phyloP scores from a whole-genome alignment of 2,329 filamentous ascomycete genomes.

The Fusarium buharicum region DNA sequence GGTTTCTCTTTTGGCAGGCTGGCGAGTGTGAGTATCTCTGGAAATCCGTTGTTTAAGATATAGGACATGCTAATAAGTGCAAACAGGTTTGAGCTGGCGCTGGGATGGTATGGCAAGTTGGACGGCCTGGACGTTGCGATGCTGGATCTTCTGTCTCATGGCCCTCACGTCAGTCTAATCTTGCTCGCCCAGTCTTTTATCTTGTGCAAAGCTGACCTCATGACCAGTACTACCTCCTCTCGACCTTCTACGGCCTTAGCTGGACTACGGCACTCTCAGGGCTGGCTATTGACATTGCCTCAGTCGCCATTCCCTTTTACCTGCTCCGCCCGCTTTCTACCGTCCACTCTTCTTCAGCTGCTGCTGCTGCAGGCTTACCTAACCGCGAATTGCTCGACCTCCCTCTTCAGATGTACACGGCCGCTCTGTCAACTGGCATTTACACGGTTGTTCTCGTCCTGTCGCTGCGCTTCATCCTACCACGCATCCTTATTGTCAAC shows the following conservation, averaged over 20 bases:
- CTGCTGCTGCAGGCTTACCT: constrained; percentile 55
- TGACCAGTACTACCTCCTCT: constrained; percentile 74
- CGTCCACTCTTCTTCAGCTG: constrained; percentile 66
- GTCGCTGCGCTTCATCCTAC: constrained; percentile 76
- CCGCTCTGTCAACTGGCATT: constrained; percentile 74
- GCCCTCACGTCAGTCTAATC: constrained; percentile 69
- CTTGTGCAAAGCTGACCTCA: constrained; percentile 26
- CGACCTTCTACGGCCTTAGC: constrained; percentile 79
- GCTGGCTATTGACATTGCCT: constrained; percentile 73
- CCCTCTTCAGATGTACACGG: constrained; percentile 71
- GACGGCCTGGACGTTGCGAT: constrained; percentile 77
- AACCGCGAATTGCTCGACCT: constrained; percentile 75
- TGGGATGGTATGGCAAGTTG: constrained; percentile 79
- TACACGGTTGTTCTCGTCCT: constrained; percentile 79
- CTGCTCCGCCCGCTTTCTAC: constrained; percentile 75
- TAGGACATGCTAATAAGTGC: constrained; percentile 9
- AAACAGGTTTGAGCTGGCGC: constrained; percentile 71
- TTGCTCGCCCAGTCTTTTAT: constrained; percentile 5
- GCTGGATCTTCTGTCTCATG: constrained; percentile 75
- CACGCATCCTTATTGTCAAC: constrained; percentile 75
- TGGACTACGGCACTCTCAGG: constrained; percentile 68
- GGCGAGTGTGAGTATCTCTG: constrained; percentile 63
- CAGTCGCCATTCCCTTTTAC: constrained; percentile 77
- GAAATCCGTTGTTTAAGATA: background rate
- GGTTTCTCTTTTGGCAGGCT: constrained; percentile 63